Percentiles rank a stretch among this genome's conserved stretches.
These are phyloP conservation scores for Trichoderma cornu-damae DNA, from an alignment of 2,329 filamentous ascomycete species.

Conservation along the genomic window DNA sequence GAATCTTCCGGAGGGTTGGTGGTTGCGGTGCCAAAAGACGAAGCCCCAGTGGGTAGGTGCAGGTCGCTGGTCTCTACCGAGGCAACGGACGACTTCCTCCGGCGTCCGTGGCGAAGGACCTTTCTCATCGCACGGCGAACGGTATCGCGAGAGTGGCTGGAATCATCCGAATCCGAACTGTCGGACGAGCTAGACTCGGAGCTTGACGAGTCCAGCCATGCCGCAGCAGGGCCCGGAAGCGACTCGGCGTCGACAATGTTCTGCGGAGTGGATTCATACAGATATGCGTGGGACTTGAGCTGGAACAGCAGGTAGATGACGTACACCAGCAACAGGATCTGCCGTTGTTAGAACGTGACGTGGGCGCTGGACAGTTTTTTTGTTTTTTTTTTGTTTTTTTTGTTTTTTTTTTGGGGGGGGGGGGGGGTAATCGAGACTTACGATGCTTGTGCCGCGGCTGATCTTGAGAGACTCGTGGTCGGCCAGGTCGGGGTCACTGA, in stretches of 20 bases:
- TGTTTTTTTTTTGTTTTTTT: no score
- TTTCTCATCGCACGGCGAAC: conserved; percentile 71
- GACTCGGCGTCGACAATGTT: conserved; percentile 89
- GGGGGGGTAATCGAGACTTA: conserved; percentile 42
- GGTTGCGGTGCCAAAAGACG: conserved; percentile 39
- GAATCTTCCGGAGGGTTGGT: conserved; percentile 35
- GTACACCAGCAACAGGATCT: conserved; percentile 77
- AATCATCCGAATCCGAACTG: conserved; percentile 63
- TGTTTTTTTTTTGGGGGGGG: no score
- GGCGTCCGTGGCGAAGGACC: conserved; percentile 64
- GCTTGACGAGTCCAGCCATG: conserved; percentile 70
- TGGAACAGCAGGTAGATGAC: conserved; percentile 81
- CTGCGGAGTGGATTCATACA: conserved; percentile 89
- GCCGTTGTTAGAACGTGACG: neutral
- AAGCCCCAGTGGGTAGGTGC: conserved; percentile 34
- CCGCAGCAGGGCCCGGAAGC: conserved; percentile 75
- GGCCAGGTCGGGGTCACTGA: conserved; percentile 56
- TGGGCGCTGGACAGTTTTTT: no score
- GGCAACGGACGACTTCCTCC: conserved; percentile 70
- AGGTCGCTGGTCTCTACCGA: conserved; percentile 54
- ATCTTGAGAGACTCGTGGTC: conserved; percentile 72
- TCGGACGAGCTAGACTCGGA: conserved; percentile 53
- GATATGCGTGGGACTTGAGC: conserved; percentile 84
- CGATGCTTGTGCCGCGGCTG: conserved; percentile 82
- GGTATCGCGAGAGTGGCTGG: conserved; percentile 52